Evolutionary conservation across 352 stramenopile species (phyloP), one percentile per base, ranked within the genome.

Genomic region (Pythium folliculosum): DNA sequence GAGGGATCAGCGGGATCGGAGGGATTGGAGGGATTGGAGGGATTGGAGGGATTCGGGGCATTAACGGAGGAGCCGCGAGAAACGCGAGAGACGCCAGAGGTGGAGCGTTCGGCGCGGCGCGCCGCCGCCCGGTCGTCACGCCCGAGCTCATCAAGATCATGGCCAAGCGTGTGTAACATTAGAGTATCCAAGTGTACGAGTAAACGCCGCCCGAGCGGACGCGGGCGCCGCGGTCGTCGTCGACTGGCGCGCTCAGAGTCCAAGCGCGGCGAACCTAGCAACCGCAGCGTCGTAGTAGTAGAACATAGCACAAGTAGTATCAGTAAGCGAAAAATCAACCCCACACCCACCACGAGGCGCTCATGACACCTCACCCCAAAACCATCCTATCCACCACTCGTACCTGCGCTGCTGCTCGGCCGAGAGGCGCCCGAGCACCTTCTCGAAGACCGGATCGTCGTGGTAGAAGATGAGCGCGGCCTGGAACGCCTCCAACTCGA

Each of bases 381-480:
- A n/a, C n/a, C n/a, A n/a, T n/a, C n/a, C n/a, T n/a, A n/a, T n/a
- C n/a, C n/a, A n/a, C n/a, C n/a, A n/a, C n/a, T 21, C 74, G 32
- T 80, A 90, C 82, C 72, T 82, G 71, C 87, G 70, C 38, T 90
- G 80, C 71, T 93, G 85, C n/a, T 90, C 74, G 45, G 73, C 72
- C 16, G 82, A 82, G 30, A 91, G 74, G 23, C 76, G 77, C 16
- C 81, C 82, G 38, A 93, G 80, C 43, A 70, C 71, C 61, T 89
- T 80, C 58, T 89, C 78, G 57, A 94, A 89, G 44, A 66, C 45
- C 0, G 75, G 67, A 61, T 94, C 76, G 65, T 94, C 84, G 70
- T 94, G 81, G 73, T 89, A 94, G 58, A 81, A 92, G 63, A 92
- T 75, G 37, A 94, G 81, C 53, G 86, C 86, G 50, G 75, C 70